A percentile compares a stretch with the other conserved stretches of the same genome.
phyloP scores from a whole-genome alignment of 2,329 filamentous ascomycete species.

The Aureobasidium sp. region DNA sequence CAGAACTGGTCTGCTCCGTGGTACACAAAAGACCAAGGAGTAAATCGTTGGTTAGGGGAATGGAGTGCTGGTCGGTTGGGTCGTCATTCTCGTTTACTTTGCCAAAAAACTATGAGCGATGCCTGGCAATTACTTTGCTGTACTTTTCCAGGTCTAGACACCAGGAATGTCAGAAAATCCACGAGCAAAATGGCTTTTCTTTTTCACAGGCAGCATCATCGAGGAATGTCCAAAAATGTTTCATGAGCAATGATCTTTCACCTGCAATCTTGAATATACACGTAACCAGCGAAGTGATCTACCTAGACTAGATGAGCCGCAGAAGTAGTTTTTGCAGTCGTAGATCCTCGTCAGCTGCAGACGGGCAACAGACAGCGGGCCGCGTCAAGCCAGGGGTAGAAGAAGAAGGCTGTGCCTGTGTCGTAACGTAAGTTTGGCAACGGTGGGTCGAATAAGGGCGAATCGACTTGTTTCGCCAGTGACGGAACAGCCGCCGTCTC shows the following conservation, averaged over 20 bases:
- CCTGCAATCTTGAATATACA: neutral
- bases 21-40: constrained; percentile 99
- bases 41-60: constrained; percentile 25
- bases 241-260: constrained; percentile 7
- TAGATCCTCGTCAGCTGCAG: neutral
- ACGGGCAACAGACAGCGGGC: neutral
- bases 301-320: neutral
- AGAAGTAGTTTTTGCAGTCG: neutral
- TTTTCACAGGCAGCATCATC: constrained; percentile 16
- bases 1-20: constrained; percentile 98
- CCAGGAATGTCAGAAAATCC: constrained; percentile 16
- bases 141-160: constrained; percentile 15
- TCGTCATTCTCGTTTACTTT: constrained; percentile 20
- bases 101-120: constrained; percentile 16
- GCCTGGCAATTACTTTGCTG: constrained; percentile 15
- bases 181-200: constrained; percentile 14
- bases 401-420: constrained; percentile 9
- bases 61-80: constrained; percentile 25
- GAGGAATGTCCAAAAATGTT: constrained; percentile 62
- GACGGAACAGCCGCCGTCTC: neutral
- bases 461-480: neutral
- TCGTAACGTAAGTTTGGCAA: constrained; percentile 5
- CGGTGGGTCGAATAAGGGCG: constrained; percentile 4
- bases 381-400: constrained; percentile 1
- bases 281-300: neutral